Evolutionary conservation across 73 alveolate genomes (phyloP).

Genomic region (Stentor coeruleus): DNA sequence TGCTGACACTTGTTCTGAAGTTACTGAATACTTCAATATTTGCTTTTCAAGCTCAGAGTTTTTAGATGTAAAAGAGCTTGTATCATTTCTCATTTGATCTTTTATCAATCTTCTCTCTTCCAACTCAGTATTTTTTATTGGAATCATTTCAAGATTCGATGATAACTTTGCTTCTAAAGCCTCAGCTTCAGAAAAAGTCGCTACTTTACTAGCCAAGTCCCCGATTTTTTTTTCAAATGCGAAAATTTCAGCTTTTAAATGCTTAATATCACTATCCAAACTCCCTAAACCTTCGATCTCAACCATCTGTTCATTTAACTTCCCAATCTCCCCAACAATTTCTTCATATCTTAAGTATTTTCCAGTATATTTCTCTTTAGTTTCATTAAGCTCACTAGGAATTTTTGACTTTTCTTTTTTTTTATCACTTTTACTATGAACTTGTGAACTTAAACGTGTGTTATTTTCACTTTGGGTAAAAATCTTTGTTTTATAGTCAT

Average conservation of each 20-base stretch:
- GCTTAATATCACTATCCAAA: background rate
- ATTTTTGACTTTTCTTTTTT: background rate
- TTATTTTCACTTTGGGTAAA: background rate
- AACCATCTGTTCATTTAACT: background rate
- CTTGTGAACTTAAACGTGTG: no score
- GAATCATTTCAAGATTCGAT: background rate
- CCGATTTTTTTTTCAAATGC: background rate
- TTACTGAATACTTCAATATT: background rate
- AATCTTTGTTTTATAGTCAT: no score
- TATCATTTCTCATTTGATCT: background rate
- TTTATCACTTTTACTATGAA: background rate
- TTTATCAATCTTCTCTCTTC: background rate
- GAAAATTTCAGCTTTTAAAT: background rate
- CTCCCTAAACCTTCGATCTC: background rate
- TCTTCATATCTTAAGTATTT: no score
- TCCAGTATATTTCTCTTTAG: background rate
- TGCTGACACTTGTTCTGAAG: background rate
- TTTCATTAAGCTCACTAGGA: background rate
- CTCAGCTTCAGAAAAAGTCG: background rate
- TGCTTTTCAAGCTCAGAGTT: background rate
- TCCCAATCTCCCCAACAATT: background rate
- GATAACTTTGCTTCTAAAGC: no score
- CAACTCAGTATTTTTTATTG: background rate
- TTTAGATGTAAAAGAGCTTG: background rate
- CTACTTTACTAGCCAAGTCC: background rate